phyloP scores from a whole-genome alignment of 2,329 filamentous ascomycete genomes.

The Trichoderma arundinaceum region DNA sequence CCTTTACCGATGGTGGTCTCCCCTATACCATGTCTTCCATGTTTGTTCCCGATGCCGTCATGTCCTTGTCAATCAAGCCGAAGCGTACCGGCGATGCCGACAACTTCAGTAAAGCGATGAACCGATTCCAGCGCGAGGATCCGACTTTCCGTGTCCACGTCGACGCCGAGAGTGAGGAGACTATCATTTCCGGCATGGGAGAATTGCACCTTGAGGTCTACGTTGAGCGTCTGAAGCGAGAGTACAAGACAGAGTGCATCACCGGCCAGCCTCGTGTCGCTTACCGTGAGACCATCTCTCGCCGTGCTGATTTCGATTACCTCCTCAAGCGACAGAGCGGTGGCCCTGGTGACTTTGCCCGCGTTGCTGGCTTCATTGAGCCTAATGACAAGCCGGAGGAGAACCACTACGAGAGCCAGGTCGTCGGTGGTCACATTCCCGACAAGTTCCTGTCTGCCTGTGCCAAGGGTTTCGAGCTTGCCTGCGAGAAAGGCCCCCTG shows the following conservation, averaged over 20 bases:
- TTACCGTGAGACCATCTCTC: constrained; percentile 91
- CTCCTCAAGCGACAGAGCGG: constrained; percentile 94
- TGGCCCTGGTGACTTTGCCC: constrained; percentile 93
- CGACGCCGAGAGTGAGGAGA: constrained; percentile 90
- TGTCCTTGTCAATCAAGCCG: constrained; percentile 95
- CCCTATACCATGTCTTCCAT: constrained; percentile 97
- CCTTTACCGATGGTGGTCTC: constrained; percentile 91
- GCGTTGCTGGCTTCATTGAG: constrained; percentile 90
- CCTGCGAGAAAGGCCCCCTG: constrained; percentile 85
- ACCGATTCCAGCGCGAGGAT: constrained; percentile 97
- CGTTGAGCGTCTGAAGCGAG: constrained; percentile 92
- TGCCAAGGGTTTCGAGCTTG: constrained; percentile 87
- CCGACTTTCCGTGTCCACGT: constrained; percentile 96
- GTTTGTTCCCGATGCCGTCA: constrained; percentile 97
- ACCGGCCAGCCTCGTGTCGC: constrained; percentile 97
- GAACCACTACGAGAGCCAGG: constrained; percentile 85
- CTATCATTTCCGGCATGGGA: constrained; percentile 98
- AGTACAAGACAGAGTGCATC: constrained; percentile 94
- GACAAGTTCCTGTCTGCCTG: constrained; percentile 97
- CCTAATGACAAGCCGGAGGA: constrained; percentile 74
- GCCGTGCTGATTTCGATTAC: constrained; percentile 85
- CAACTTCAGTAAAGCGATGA: constrained; percentile 98
- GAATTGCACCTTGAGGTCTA: constrained; percentile 97
- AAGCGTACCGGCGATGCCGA: constrained; percentile 90
- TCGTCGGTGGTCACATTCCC: constrained; percentile 86